phyloP scores from a whole-genome alignment of 176 grass and related monocot genomes.

The Olyra latifolia region DNA sequence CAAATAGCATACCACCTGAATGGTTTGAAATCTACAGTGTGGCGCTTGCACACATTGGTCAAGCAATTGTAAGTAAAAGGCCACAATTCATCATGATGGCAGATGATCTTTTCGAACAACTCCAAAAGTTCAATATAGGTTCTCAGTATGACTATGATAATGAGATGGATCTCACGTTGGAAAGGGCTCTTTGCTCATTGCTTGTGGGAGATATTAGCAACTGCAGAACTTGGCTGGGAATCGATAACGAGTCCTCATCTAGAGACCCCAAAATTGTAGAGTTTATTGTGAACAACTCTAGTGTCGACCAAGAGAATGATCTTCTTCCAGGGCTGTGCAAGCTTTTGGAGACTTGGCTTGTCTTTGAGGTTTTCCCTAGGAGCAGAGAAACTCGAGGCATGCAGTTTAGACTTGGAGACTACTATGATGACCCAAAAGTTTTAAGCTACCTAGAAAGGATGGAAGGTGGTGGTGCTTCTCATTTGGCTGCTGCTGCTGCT shows the following conservation, averaged over 20 bases:
- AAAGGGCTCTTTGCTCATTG: slow-evolving; percentile 84
- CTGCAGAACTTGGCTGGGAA: slow-evolving; percentile 81
- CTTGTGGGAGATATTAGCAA: slow-evolving; percentile 77
- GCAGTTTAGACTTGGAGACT: slow-evolving; percentile 82
- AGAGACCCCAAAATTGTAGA: slow-evolving; percentile 80
- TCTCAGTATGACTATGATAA: slow-evolving; percentile 55
- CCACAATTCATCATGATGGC: slow-evolving; percentile 72
- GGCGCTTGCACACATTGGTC: slow-evolving; percentile 85
- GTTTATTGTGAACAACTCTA: slow-evolving; percentile 79
- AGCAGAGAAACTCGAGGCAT: slow-evolving; percentile 82
- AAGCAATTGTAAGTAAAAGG: slow-evolving; percentile 74
- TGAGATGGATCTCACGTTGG: slow-evolving; percentile 62
- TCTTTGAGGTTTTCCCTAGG: slow-evolving; percentile 83
- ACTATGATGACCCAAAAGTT: slow-evolving; percentile 83
- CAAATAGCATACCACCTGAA: slow-evolving; percentile 87
- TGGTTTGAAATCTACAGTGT: slow-evolving; percentile 89
- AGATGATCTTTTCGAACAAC: slow-evolving; percentile 76
- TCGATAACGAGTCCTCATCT: slow-evolving; percentile 62
- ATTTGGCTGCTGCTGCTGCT: slow-evolving; percentile 82
- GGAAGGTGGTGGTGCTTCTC: slow-evolving; percentile 70
- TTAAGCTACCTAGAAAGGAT: slow-evolving; percentile 89
- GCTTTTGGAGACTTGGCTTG: slow-evolving; percentile 87
- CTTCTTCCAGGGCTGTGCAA: slow-evolving; percentile 92
- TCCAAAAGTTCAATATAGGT: slow-evolving; percentile 66
- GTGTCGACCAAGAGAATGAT: slow-evolving; percentile 55